Conservation (phyloP, 176 grass and related monocot genomes). For the Zoysia pacifica region DNA sequence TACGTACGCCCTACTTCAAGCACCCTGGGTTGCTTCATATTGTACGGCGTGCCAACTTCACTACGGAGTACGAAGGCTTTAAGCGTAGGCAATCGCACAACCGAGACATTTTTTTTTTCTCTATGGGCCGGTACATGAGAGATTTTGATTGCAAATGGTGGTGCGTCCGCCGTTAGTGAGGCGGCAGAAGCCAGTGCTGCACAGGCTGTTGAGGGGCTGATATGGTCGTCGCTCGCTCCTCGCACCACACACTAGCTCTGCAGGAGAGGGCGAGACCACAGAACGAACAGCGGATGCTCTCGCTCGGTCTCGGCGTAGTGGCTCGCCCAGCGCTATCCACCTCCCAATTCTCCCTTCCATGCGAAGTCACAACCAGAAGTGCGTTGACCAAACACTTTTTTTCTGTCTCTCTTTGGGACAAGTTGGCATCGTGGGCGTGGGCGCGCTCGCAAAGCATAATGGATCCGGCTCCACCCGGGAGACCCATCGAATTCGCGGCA, state of each 20-base stretch:
- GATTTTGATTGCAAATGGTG: constrained; percentile 59
- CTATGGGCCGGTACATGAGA: neutral
- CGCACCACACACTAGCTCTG: neutral
- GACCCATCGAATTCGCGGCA: constrained; percentile 21
- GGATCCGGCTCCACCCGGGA: neutral
- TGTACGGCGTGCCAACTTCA: neutral
- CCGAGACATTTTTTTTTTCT: neutral
- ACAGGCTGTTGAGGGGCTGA: neutral
- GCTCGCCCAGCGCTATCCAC: neutral
- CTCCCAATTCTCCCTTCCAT: neutral
- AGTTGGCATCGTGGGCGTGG: neutral
- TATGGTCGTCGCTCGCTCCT: neutral
- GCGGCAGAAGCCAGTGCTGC: constrained; percentile 13
- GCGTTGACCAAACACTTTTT: constrained; percentile 2
- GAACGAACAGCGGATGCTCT: constrained; percentile 11
- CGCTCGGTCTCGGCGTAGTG: neutral
- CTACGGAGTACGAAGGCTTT: too few relatives aligned
- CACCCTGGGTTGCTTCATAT: neutral
- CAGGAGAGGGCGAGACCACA: neutral
- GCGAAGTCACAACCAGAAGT: neutral
- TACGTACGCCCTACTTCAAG: neutral
- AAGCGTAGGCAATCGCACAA: too few relatives aligned
- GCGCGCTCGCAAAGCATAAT: neutral
- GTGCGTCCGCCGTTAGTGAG: constrained; percentile 32
- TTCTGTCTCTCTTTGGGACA: neutral